These are phyloP conservation scores for Fusarium verrucosum DNA, from an alignment of 2,329 filamentous ascomycete species.

Conservation along the genomic window DNA sequence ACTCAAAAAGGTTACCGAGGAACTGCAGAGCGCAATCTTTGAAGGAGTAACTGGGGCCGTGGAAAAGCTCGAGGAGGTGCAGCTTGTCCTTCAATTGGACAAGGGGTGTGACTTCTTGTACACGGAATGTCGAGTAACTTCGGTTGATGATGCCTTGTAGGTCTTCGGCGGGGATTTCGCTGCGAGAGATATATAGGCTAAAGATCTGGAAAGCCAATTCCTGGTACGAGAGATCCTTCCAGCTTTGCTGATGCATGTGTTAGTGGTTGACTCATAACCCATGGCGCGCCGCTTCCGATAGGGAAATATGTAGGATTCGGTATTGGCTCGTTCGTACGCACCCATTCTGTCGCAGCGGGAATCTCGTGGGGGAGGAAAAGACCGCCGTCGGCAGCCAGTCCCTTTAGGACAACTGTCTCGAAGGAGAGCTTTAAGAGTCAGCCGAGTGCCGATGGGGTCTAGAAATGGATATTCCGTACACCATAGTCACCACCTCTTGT, in stretches of 20 bases:
- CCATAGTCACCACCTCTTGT: slow-evolving; percentile 44
- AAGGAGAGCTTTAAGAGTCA: slow-evolving; percentile 73
- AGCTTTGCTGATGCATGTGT: slow-evolving; percentile 61
- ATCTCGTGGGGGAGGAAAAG: slow-evolving; percentile 87
- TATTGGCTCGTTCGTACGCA: slow-evolving; percentile 56
- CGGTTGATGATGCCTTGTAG: slow-evolving; percentile 81
- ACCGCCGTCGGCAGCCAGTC: slow-evolving; percentile 82
- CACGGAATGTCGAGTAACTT: slow-evolving; percentile 89
- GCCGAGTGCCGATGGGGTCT: background rate
- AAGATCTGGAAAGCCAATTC: slow-evolving; percentile 87
- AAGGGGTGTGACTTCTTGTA: slow-evolving; percentile 76
- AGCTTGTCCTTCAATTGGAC: slow-evolving; percentile 68
- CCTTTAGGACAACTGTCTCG: slow-evolving; percentile 87
- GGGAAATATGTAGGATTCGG: accelerated
- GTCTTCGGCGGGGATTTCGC: slow-evolving; percentile 62
- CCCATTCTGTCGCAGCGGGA: slow-evolving; percentile 70
- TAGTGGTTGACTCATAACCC: background rate
- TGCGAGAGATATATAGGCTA: slow-evolving; percentile 81
- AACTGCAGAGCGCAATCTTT: slow-evolving; percentile 91
- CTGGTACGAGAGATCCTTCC: slow-evolving; percentile 81
- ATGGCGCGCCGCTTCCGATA: background rate
- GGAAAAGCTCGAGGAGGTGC: slow-evolving; percentile 87
- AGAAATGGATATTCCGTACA: slow-evolving; percentile 3
- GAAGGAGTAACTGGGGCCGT: slow-evolving; percentile 94
- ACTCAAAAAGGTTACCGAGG: slow-evolving; percentile 94